These are phyloP conservation scores for Pyrenophora tritici-repentis DNA, from an alignment of 2,329 filamentous ascomycete genomes.

Conservation along the genomic window DNA sequence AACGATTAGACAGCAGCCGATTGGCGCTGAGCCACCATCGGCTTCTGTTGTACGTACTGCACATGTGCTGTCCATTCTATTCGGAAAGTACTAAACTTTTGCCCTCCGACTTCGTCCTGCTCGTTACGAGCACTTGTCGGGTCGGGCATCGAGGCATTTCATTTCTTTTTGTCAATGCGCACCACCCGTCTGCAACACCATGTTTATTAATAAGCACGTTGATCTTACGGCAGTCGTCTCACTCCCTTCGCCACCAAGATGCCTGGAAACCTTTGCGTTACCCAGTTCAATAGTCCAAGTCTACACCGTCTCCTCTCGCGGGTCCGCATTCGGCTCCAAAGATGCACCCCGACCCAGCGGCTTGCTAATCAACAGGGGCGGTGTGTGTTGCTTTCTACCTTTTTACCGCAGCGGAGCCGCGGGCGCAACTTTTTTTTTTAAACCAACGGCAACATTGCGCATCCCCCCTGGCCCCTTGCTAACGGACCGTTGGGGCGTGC, in stretches of 20 bases:
- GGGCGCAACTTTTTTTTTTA: constrained; percentile 10
- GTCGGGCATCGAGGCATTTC: constrained; percentile 28
- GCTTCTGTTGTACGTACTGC: no score
- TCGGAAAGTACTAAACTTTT: no score
- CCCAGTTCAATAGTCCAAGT: constrained; percentile 3
- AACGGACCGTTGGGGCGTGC: constrained; percentile 14
- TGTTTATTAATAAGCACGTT: constrained; percentile 25
- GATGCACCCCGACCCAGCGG: constrained; percentile 7
- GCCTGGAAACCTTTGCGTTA: constrained; percentile 1
- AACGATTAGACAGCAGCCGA: no score
- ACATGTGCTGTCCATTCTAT: no score
- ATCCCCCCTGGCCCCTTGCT: constrained; percentile 7
- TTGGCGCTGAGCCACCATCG: no score
- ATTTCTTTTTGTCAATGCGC: constrained; percentile 16
- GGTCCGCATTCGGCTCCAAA: constrained; percentile 12
- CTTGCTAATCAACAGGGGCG: constrained; percentile 7
- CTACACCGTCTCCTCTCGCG: constrained; percentile 9
- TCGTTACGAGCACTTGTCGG: constrained; percentile 10
- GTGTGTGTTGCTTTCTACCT: constrained; percentile 4
- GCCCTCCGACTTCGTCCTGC: neutral
- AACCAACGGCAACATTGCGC: neutral
- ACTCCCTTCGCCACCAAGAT: constrained; percentile 7
- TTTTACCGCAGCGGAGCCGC: constrained; percentile 6
- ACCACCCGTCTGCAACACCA: constrained; percentile 12
- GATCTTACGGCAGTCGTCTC: constrained; percentile 13